Conservation (phyloP, 345 rosid genomes). For the Linum usitatissimum region DNA sequence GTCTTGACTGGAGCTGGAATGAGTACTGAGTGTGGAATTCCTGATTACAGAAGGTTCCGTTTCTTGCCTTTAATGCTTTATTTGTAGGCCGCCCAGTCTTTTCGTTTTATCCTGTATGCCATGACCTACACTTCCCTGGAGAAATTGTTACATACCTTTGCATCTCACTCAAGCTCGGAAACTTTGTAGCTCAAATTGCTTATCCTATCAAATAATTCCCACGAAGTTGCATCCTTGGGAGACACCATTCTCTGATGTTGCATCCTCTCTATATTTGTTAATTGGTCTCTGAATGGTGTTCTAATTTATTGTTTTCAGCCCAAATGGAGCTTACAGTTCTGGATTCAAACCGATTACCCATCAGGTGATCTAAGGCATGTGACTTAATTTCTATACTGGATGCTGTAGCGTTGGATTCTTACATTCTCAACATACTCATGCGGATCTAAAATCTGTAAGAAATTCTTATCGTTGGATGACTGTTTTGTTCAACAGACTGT, state of each 20-base stretch:
- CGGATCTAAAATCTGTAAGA: too few relatives aligned
- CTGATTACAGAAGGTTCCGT: conserved; percentile 83
- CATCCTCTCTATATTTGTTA: conserved; percentile 1
- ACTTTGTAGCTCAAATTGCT: background rate
- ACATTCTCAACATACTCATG: too few relatives aligned
- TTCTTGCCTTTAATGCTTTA: background rate
- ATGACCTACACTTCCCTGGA: background rate
- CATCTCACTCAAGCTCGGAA: background rate
- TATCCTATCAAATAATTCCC: background rate
- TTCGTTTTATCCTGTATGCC: background rate
- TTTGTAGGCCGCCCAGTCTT: background rate
- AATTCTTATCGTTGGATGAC: too few relatives aligned
- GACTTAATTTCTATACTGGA: conserved; percentile 24
- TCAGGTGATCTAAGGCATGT: conserved; percentile 84
- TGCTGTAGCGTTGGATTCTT: conserved; percentile 2
- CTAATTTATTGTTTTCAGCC: conserved; percentile 34
- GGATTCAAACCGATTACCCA: conserved; percentile 95
- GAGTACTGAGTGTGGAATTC: conserved; percentile 92
- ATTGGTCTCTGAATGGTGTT: conserved; percentile 2
- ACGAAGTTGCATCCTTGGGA: background rate
- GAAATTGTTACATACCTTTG: background rate
- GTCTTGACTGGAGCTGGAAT: conserved; percentile 90
- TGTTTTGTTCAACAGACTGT: too few relatives aligned
- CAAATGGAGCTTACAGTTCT: conserved; percentile 94
- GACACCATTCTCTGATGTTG: background rate